These are phyloP conservation scores for Periconia macrospinosa DNA, from an alignment of 2,329 filamentous ascomycete genomes.

Conservation along the genomic window DNA sequence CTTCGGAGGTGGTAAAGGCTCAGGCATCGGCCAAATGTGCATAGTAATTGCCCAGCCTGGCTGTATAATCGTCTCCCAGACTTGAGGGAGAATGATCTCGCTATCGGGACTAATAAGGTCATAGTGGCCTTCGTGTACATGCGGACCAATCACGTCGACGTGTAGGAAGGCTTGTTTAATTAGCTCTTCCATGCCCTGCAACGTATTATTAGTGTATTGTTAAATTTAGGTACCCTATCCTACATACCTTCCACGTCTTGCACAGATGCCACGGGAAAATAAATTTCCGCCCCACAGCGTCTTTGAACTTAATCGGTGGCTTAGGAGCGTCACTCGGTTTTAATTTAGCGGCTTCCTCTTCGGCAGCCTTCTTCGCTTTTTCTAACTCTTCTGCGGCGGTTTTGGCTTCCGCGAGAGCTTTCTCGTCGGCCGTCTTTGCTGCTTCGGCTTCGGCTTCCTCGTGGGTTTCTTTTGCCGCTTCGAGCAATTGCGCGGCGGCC, in stretches of 20 bases:
- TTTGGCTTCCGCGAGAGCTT: constrained; percentile 49
- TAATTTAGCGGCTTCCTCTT: constrained; percentile 43
- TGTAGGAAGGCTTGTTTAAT: constrained; percentile 51
- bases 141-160: constrained; percentile 46
- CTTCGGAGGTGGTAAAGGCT: constrained; percentile 18
- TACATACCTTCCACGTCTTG: constrained; percentile 53
- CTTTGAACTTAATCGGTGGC: constrained; percentile 18
- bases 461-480: constrained; percentile 27
- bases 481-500: constrained; percentile 21
- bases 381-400: constrained; percentile 48
- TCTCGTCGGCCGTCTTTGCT: constrained; percentile 50
- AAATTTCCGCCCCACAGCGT: constrained; percentile 20
- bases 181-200: constrained; percentile 66
- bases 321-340: constrained; percentile 52
- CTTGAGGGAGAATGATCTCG: constrained; percentile 50
- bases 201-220: constrained; percentile 38
- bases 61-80: constrained; percentile 50
- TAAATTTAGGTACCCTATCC: constrained; percentile 53
- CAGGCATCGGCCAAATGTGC: constrained; percentile 50
- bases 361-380: constrained; percentile 52
- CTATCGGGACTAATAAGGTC: constrained; percentile 49
- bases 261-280: constrained; percentile 17
- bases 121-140: constrained; percentile 48
- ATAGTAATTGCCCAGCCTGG: constrained; percentile 50
- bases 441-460: constrained; percentile 31